A percentile compares a stretch with the other conserved stretches of the same genome.
phyloP scores from a whole-genome alignment of 2,329 filamentous ascomycete species.

The Microcera coccophila region DNA sequence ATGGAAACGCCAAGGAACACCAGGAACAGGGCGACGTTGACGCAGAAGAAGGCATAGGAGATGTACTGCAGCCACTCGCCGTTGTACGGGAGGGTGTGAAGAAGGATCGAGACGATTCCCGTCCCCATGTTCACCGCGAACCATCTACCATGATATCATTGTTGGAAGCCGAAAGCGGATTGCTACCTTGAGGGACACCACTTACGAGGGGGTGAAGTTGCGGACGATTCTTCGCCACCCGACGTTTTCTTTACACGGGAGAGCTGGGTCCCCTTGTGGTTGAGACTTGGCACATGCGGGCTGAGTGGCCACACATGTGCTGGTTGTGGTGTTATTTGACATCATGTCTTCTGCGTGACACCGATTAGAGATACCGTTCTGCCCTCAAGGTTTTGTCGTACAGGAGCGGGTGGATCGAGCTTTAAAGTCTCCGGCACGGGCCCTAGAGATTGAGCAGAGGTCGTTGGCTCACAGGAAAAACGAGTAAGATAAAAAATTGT shows the following conservation, averaged over 20 bases:
- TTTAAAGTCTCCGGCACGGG: too few relatives aligned
- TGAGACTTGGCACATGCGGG: conserved; percentile 6
- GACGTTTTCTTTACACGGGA: conserved; percentile 31
- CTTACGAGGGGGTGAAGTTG: conserved; percentile 54
- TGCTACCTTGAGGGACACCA: conserved; percentile 3
- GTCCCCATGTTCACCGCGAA: conserved; percentile 64
- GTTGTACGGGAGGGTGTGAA: conserved; percentile 60
- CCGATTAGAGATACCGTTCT: too few relatives aligned
- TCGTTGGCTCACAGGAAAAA: too few relatives aligned
- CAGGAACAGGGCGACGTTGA: conserved; percentile 57
- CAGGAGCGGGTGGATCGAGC: too few relatives aligned
- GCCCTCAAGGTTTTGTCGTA: too few relatives aligned
- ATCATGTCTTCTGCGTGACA: too few relatives aligned
- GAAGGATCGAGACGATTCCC: conserved; percentile 60
- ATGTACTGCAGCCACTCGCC: conserved; percentile 55
- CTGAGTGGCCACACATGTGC: conserved; percentile 7
- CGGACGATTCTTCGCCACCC: conserved; percentile 46
- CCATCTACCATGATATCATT: conserved; percentile 40
- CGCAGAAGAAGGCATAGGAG: conserved; percentile 55
- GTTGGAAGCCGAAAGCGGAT: neutral
- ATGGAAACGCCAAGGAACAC: conserved; percentile 51
- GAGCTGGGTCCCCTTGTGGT: conserved; percentile 12
- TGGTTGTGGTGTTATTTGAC: conserved; percentile 12
- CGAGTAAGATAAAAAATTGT: too few relatives aligned
- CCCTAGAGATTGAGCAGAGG: too few relatives aligned